Conservation (phyloP, 495 filamentous ascomycete genomes). For the Aspergillus leporis region DNA sequence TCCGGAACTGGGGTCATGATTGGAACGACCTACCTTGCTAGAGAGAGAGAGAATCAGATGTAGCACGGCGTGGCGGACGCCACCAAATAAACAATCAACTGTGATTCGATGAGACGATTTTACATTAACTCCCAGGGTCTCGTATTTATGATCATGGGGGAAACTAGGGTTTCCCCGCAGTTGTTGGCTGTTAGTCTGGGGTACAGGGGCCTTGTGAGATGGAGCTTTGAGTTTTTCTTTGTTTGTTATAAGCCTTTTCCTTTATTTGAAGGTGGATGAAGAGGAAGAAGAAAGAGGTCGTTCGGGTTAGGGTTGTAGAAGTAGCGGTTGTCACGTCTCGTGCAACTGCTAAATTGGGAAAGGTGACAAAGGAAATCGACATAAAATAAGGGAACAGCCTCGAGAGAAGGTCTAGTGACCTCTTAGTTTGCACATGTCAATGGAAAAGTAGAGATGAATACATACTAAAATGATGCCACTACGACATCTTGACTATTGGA, state of each 20-base stretch:
- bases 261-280: not conserved
- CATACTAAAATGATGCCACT: not conserved
- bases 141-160: slow-evolving; percentile 2
- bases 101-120: not conserved
- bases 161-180: not conserved
- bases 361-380: not conserved
- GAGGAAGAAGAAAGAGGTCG: not conserved
- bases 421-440: too few relatives aligned
- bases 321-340: too few relatives aligned
- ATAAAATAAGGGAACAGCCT: too few relatives aligned
- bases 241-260: too few relatives aligned
- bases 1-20: not conserved
- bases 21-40: not conserved
- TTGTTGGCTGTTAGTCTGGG: not conserved
- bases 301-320: too few relatives aligned
- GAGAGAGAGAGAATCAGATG: not conserved
- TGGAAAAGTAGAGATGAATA: not conserved
- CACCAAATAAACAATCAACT: not conserved
- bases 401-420: too few relatives aligned
- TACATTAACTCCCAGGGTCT: too few relatives aligned
- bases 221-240: not conserved
- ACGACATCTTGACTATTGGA: not conserved
- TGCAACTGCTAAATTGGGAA: not conserved
- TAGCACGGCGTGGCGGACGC: not conserved
- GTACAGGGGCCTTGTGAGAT: not conserved